These are phyloP conservation scores for Beauveria rudraprayagi DNA, from an alignment of 2,329 filamentous ascomycete species.

Conservation along the genomic window DNA sequence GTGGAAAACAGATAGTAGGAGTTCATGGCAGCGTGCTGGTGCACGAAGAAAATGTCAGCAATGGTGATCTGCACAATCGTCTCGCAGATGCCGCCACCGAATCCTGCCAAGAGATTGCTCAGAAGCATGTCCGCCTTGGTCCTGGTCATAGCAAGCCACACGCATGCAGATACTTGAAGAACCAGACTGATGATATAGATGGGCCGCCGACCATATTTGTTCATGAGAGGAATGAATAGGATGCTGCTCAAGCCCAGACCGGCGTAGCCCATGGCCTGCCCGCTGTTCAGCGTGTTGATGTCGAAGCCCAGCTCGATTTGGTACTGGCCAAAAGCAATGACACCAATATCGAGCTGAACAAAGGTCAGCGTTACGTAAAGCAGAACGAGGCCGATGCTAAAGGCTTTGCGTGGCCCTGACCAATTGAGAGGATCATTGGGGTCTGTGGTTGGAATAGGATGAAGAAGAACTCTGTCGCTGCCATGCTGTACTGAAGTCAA, in stretches of 20 bases:
- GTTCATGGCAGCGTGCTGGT: slow-evolving; percentile 39
- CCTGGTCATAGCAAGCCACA: slow-evolving; percentile 33
- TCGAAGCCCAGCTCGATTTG: slow-evolving; percentile 34
- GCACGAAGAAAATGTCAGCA: slow-evolving; percentile 40
- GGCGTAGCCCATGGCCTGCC: slow-evolving; percentile 35
- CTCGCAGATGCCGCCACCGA: slow-evolving; percentile 35
- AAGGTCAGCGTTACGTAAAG: not conserved
- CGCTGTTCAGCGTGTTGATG: slow-evolving; percentile 33
- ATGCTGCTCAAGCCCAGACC: slow-evolving; percentile 32
- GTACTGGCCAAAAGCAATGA: slow-evolving; percentile 30
- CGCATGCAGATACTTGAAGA: slow-evolving; percentile 25
- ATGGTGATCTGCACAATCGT: slow-evolving; percentile 39
- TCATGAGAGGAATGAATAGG: slow-evolving; percentile 35
- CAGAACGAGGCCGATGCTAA: slow-evolving; percentile 1
- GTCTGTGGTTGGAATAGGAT: slow-evolving; percentile 11
- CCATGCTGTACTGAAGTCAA: not conserved
- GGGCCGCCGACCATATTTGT: slow-evolving; percentile 37
- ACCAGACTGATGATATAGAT: slow-evolving; percentile 35
- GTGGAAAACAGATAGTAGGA: slow-evolving; percentile 26
- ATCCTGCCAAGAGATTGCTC: slow-evolving; percentile 33
- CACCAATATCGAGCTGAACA: not conserved
- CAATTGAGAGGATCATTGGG: slow-evolving; percentile 14
- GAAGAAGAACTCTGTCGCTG: slow-evolving; percentile 7
- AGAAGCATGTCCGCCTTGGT: slow-evolving; percentile 33
- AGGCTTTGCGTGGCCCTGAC: not conserved